Evolutionary conservation across 306 rosid genomes (phyloP).

Genomic region (Fragaria vesca): DNA sequence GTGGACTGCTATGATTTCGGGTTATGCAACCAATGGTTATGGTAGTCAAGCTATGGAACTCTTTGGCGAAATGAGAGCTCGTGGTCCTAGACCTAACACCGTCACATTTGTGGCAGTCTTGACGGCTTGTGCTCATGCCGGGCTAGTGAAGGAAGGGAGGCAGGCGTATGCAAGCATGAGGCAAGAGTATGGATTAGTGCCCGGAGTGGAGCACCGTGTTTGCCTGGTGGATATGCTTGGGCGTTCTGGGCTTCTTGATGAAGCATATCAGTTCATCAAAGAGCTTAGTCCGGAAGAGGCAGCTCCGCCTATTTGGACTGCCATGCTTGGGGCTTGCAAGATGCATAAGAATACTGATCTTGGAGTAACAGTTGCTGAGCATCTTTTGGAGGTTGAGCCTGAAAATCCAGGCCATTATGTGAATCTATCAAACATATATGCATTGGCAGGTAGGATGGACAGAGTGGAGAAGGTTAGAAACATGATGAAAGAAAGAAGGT

Average conservation of each 20-base stretch:
- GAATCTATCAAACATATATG: constrained; percentile 79
- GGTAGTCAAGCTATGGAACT: constrained; percentile 69
- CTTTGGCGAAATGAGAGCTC: constrained; percentile 49
- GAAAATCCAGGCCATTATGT: constrained; percentile 92
- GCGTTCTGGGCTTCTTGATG: constrained; percentile 72
- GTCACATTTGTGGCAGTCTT: constrained; percentile 75
- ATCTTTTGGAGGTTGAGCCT: constrained; percentile 68
- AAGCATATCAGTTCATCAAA: constrained; percentile 57
- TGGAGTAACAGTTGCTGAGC: constrained; percentile 72
- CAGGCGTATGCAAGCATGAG: constrained; percentile 56
- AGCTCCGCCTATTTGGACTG: constrained; percentile 70
- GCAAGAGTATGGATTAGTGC: constrained; percentile 56
- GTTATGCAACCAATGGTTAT: constrained; percentile 76
- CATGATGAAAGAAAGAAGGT: constrained; percentile 57
- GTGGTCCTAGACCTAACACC: constrained; percentile 57
- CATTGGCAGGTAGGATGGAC: constrained; percentile 75
- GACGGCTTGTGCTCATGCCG: constrained; percentile 90
- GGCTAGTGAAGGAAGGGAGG: constrained; percentile 72
- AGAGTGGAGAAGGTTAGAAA: constrained; percentile 67
- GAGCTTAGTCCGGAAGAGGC: constrained; percentile 39
- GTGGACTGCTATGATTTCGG: constrained; percentile 93
- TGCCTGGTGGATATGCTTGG: constrained; percentile 93
- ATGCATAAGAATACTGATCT: constrained; percentile 77
- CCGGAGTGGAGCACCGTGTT: constrained; percentile 81
- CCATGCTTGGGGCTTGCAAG: constrained; percentile 90